Base-by-base conservation (phyloP, 257 asterid genomes). In the Jaltomata sinuosa region DNA sequence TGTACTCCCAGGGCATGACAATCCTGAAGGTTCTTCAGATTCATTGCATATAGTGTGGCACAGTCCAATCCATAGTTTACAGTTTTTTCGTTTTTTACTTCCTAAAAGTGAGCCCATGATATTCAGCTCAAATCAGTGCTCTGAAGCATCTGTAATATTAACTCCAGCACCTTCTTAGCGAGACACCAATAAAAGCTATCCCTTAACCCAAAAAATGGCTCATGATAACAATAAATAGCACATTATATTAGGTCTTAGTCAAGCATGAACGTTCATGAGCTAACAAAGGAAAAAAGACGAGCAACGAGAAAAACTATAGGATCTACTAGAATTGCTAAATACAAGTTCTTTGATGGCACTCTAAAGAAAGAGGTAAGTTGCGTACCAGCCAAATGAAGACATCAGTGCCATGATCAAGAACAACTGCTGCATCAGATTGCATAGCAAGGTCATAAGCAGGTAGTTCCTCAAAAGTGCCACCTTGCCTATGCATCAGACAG, bases 391-490 rank as follows among this genome's bases (percentile, higher is more conserved):
- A 96, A 90, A 96, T 93, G 91, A 96, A 96, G 89, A 96, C 94
- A 89, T 96, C 99, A 25, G 99, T 94, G 84, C 99, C 99, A 61
- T 96, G 98, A 88, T 96, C 99, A 85, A 96, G 98, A 91, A 96
- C 98, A 80, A 94, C 98, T 16, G 99, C 99, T 74, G 98, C 93
- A 90, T 94, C 99, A 80, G 99, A 93, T 86, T 96, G 99, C 99
- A 96, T 96, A 69, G 94, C 98, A 85, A 96, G 98, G 92, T 94
- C 97, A 90, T 96, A 88, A 49, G 99, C 98, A 6, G 98, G 99
- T 34, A 96, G 91, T 87, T 96, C 99, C 91, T 94, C 99, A 87
- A 96, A 96, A 25, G 98, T 96, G 57, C 99, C 98, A 88, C 98
- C 98, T 87, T 94, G 97, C 53, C 98, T 93, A 86, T 96, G 99